phyloP scores from a whole-genome alignment of 495 filamentous ascomycete genomes.

The Beverwykella pulmonaria region DNA sequence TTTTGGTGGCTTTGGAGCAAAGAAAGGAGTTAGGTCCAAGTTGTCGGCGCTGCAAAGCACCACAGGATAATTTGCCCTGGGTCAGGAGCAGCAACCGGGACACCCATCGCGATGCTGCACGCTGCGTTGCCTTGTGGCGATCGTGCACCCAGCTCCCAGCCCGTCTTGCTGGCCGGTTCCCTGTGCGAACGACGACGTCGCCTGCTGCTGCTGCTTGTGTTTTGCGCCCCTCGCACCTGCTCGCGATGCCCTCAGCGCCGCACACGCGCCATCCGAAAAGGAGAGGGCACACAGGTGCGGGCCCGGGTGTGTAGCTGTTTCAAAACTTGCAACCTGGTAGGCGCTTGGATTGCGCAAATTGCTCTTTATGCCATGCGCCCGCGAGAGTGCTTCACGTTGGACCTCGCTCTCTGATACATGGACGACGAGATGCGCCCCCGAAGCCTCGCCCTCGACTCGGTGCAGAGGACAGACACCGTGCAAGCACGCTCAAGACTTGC shows the following conservation, averaged over 20 bases:
- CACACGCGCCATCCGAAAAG: neutral
- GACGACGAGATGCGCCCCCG: no score
- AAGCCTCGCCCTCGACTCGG: no score
- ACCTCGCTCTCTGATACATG: no score
- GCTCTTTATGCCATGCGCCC: constrained; percentile 32
- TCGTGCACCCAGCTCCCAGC: neutral
- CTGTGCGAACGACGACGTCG: neutral
- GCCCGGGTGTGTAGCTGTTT: constrained; percentile 16
- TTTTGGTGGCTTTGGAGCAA: constrained; percentile 6
- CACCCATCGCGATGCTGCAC: neutral
- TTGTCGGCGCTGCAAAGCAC: neutral
- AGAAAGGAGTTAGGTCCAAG: neutral
- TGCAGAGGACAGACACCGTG: no score
- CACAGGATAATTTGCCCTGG: neutral
- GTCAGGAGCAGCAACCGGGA: neutral
- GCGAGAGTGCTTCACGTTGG: neutral
- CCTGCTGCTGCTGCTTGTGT: neutral
- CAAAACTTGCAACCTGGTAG: constrained; percentile 12
- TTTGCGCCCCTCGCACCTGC: neutral
- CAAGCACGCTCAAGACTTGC: no score
- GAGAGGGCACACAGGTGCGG: neutral
- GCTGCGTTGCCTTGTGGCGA: neutral
- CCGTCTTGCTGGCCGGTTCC: no score
- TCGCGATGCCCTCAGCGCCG: no score
- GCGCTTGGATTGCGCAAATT: constrained; percentile 29